These are phyloP conservation scores for Ceratobasidium sp. DNA, from an alignment of 1,284 basidiomycete genomes.

Conservation along the genomic window DNA sequence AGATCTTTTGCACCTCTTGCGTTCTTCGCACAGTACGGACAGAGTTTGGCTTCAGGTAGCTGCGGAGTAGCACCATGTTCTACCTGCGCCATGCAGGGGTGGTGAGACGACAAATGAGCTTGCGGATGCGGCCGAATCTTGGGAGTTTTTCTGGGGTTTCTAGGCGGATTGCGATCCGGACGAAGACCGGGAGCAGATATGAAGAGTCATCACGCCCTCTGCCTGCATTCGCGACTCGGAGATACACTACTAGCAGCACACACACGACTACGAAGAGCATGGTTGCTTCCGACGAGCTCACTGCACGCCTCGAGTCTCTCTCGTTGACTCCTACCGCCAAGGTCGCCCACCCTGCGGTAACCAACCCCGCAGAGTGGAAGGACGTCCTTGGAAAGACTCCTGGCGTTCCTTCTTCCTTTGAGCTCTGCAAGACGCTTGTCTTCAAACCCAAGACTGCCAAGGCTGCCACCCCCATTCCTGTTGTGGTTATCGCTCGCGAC, in stretches of 20 bases:
- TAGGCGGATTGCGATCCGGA: conserved; percentile 33
- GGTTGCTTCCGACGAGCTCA: conserved; percentile 40
- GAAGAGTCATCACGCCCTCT: conserved; percentile 39
- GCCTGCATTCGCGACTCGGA: conserved; percentile 8
- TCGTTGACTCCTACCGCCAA: conserved; percentile 43
- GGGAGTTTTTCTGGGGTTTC: conserved; percentile 8
- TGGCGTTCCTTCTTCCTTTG: conserved; percentile 64
- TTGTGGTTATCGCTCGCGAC: conserved; percentile 88
- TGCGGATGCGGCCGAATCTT: not conserved
- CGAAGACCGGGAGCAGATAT: conserved; percentile 39
- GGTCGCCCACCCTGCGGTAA: conserved; percentile 65
- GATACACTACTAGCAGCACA: not conserved
- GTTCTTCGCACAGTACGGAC: not conserved
- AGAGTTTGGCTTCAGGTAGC: not conserved
- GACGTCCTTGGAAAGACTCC: conserved; percentile 61
- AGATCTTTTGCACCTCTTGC: conserved; percentile 35
- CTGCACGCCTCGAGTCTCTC: conserved; percentile 39
- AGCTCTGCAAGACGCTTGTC: conserved; percentile 83
- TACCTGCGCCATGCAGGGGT: conserved; percentile 14
- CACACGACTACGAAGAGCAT: conserved; percentile 24
- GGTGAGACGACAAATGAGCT: conserved; percentile 2
- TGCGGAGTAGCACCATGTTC: conserved; percentile 5
- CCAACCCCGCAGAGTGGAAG: conserved; percentile 75
- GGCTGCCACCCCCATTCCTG: conserved; percentile 81
- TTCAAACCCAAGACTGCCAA: conserved; percentile 95